Evolutionary conservation across 148 eudicot species (phyloP).

Genomic region (Camellia lanceoleosa): DNA sequence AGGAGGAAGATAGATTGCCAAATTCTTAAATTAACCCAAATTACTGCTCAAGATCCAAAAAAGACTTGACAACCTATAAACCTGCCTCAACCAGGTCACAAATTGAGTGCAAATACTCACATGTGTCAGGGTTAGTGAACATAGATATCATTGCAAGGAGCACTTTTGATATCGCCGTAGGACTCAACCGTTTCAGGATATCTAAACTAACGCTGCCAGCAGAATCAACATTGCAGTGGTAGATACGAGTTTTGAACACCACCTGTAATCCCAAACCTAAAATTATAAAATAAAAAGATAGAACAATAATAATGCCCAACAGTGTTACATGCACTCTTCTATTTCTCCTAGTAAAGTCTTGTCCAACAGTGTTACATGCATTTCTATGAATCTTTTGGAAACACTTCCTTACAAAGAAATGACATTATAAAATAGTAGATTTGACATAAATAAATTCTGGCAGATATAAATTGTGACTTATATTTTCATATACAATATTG

Average conservation of each 20-base stretch:
- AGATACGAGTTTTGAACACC: constrained; percentile 81
- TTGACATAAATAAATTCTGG: not conserved
- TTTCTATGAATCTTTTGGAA: not conserved
- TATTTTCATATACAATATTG: too few relatives aligned
- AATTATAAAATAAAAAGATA: constrained; percentile 15
- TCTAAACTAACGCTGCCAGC: constrained; percentile 67
- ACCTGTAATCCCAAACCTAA: constrained; percentile 56
- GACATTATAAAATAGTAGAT: not conserved
- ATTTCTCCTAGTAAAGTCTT: too few relatives aligned
- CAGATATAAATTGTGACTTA: not conserved
- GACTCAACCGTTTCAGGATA: constrained; percentile 31
- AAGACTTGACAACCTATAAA: too few relatives aligned
- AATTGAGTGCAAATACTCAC: too few relatives aligned
- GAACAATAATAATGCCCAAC: not conserved
- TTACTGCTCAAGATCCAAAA: too few relatives aligned
- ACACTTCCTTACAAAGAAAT: not conserved
- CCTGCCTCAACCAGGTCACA: too few relatives aligned
- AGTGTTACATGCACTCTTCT: not conserved
- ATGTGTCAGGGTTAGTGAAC: too few relatives aligned
- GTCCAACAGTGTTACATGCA: not conserved
- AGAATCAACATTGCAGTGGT: constrained; percentile 92
- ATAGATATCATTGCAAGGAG: too few relatives aligned
- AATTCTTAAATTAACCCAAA: too few relatives aligned
- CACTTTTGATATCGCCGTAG: constrained; percentile 23
- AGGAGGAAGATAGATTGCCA: too few relatives aligned